Conservation (phyloP, 306 rosid genomes). For the Hippophae tibetana region DNA sequence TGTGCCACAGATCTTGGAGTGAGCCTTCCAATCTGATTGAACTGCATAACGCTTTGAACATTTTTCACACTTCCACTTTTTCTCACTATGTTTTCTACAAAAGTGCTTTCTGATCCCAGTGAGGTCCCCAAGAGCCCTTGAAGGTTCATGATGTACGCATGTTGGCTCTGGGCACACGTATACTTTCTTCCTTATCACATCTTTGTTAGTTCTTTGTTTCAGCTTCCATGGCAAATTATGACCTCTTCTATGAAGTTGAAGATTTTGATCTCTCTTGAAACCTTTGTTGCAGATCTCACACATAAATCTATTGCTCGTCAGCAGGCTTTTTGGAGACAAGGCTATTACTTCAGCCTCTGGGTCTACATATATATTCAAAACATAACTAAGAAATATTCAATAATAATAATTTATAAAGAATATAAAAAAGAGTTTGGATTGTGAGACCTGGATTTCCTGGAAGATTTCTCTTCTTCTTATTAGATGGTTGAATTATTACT, state of each 20-base stretch:
- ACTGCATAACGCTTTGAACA: constrained; percentile 86
- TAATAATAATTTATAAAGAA: neutral
- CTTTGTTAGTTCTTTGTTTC: constrained; percentile 54
- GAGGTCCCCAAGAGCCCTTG: constrained; percentile 83
- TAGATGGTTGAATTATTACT: constrained; percentile 25
- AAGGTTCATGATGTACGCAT: constrained; percentile 77
- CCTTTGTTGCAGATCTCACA: constrained; percentile 87
- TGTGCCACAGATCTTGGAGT: constrained; percentile 87
- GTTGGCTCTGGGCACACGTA: constrained; percentile 69
- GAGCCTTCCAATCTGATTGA: constrained; percentile 95
- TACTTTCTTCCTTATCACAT: constrained; percentile 53
- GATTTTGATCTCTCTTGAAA: constrained; percentile 82
- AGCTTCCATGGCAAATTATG: constrained; percentile 92
- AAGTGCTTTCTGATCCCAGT: constrained; percentile 92
- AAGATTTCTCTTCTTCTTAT: constrained; percentile 65
- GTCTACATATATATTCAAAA: constrained; percentile 30
- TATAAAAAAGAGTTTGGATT: neutral
- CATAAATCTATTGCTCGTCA: constrained; percentile 68
- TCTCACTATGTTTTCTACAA: constrained; percentile 82
- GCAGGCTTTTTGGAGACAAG: constrained; percentile 55
- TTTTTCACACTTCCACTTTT: constrained; percentile 88
- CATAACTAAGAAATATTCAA: neutral
- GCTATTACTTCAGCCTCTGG: constrained; percentile 88
- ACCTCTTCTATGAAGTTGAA: constrained; percentile 84
- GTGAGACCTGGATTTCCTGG: constrained; percentile 80